Evolutionary conservation across 164 flowering plant species (phyloP), one percentile per base, ranked within the genome.

Genomic region (Macadamia tetraphylla): DNA sequence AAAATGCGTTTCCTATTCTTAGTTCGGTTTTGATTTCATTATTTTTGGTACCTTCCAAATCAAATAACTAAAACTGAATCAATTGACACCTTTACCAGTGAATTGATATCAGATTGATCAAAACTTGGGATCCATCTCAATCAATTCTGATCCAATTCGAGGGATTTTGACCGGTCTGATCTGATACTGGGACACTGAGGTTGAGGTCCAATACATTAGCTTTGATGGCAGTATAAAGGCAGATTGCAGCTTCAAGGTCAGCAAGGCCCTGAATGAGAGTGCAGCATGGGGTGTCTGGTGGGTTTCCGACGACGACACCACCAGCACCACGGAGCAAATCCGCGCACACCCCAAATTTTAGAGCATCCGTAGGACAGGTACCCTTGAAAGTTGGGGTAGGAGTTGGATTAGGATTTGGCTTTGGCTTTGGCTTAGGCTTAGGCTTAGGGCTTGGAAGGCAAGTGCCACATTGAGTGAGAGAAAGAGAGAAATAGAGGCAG

Each of bases 221-320:
- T 67, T 68, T 89, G 46, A 89, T 79, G 68, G 84, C 86, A 43
- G 87, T 84, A 84, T 92, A 87, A 42, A 87, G 88, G 82, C 92
- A 87, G 3, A 85, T 70, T 1, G 91, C 91, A 0, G 88, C 92
- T 57, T 90, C 92, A 1, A 85, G 79, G 67, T 88, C 84, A 3
- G 51, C 85, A 14, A 90, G 86, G 58, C 92, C 95, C 35, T 79
- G 17, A 30, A 89, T 63, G 72, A 87, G 86, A 18, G 73, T 51
- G 79, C 92, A 88, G 73, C 92, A 90, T 31, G 91, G 90, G 0
- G 64, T 52, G 12, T 64, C 64, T 0, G 88, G 81, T 11, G 87
- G 84, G 6, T 58, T 61, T 2, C 90, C 96, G 0, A 88, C 46
- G 0, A 79, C 73, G 23, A 73, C 63, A 42, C 80, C 75, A 11